These are phyloP conservation scores for Xylaria sp. DNA, from an alignment of 2,329 filamentous ascomycete species.

Conservation along the genomic window DNA sequence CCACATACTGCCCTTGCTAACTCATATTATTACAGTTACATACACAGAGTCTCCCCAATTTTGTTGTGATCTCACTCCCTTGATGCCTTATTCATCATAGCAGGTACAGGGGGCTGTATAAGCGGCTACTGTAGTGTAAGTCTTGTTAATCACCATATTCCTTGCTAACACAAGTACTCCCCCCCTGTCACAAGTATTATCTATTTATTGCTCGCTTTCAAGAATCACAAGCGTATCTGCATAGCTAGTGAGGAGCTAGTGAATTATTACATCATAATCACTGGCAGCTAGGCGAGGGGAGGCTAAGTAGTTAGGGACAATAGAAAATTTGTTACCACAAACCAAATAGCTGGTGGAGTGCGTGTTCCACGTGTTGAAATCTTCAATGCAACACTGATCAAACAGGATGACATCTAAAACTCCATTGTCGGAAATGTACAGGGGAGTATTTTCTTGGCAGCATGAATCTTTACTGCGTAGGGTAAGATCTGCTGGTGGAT, in stretches of 20 bases:
- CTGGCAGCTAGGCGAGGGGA: background rate
- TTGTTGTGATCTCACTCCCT: background rate
- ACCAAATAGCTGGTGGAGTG: background rate
- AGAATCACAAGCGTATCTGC: background rate
- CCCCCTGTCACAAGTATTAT: too few species aligned
- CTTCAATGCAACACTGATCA: background rate
- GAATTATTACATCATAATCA: background rate
- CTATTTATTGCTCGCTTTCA: background rate
- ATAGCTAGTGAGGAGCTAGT: too few species aligned
- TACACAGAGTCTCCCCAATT: background rate
- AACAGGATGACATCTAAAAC: background rate
- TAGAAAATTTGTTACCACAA: background rate
- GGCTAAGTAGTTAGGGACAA: background rate
- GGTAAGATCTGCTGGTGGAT: background rate
- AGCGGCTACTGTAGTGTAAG: too few species aligned
- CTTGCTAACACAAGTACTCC: too few species aligned
- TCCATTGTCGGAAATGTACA: background rate
- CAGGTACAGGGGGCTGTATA: background rate
- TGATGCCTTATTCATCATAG: background rate
- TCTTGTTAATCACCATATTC: too few species aligned
- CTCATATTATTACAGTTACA: background rate
- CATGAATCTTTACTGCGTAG: background rate
- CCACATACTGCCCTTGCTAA: background rate
- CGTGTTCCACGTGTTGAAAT: background rate
- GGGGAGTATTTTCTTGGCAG: background rate